These are phyloP conservation scores for Fonsecaea pugnacius DNA, from an alignment of 2,329 filamentous ascomycete genomes.

Conservation along the genomic window DNA sequence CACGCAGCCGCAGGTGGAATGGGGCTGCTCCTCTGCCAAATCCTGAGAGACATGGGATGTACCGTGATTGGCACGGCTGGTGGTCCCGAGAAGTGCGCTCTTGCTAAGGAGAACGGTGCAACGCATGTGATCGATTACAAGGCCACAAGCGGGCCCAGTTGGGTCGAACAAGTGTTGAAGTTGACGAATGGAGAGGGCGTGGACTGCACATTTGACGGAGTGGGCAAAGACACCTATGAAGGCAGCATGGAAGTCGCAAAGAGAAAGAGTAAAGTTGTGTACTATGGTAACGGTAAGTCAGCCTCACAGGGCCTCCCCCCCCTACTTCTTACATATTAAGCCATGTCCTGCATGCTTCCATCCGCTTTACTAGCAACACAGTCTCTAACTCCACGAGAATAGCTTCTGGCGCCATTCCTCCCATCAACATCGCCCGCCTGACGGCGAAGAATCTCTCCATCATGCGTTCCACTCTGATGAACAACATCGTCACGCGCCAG, in stretches of 20 bases:
- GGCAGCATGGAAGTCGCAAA: constrained; percentile 73
- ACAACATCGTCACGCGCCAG: constrained; percentile 70
- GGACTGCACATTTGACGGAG: constrained; percentile 74
- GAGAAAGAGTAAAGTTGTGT: constrained; percentile 75
- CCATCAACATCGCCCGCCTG: constrained; percentile 64
- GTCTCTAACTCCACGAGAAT: neutral
- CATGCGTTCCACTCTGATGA: constrained; percentile 72
- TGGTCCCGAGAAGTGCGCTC: constrained; percentile 70
- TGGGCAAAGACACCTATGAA: constrained; percentile 85
- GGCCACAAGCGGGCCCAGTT: constrained; percentile 74
- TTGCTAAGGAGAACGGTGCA: constrained; percentile 73
- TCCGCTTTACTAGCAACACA: neutral
- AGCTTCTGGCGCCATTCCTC: constrained; percentile 69
- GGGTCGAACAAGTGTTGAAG: constrained; percentile 81
- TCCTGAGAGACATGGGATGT: constrained; percentile 73
- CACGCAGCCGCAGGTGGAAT: constrained; percentile 86
- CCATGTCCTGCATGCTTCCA: neutral
- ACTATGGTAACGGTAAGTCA: constrained; percentile 69
- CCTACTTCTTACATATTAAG: neutral
- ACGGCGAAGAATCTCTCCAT: constrained; percentile 76
- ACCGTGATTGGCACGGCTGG: constrained; percentile 79
- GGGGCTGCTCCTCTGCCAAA: constrained; percentile 71
- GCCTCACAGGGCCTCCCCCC: constrained; percentile 3
- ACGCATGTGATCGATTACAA: constrained; percentile 77
- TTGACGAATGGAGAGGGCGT: constrained; percentile 75